Conservation (phyloP, 202 grass and related monocot genomes). For the Cymbopogon flexuosus region DNA sequence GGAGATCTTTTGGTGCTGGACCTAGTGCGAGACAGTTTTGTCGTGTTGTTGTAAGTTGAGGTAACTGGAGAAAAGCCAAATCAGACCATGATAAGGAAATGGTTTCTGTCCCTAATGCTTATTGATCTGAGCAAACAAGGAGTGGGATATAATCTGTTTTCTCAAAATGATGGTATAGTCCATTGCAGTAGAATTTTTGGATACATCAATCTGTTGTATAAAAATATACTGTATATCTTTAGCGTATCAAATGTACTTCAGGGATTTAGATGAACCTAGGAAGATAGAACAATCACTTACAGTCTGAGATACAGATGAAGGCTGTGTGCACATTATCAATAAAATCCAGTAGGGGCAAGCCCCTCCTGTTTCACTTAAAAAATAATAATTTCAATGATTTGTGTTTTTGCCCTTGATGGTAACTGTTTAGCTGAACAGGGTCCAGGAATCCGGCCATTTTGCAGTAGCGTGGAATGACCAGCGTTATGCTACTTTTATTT, state of each 20-base stretch:
- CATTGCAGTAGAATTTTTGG: neutral
- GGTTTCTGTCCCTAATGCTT: neutral
- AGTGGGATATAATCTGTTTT: neutral
- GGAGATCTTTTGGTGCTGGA: neutral
- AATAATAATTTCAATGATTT: too few relatives aligned
- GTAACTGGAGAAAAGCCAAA: neutral
- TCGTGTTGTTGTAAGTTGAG: neutral
- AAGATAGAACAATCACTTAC: neutral
- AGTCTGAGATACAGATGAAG: constrained; percentile 1
- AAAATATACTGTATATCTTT: neutral
- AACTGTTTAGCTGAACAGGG: too few relatives aligned
- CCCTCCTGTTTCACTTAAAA: too few relatives aligned
- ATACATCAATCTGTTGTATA: constrained; percentile 19
- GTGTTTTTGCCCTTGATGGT: too few relatives aligned
- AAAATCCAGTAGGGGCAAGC: too few relatives aligned
- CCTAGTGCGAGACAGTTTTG: constrained; percentile 3
- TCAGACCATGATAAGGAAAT: neutral
- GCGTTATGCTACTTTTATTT: too few relatives aligned
- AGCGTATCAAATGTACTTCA: neutral
- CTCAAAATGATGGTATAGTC: neutral
- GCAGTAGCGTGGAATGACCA: too few relatives aligned
- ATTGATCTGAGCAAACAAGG: neutral
- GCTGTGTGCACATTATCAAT: neutral
- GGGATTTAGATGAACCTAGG: constrained; percentile 24
- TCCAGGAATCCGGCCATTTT: too few relatives aligned